A percentile compares a stretch with the other conserved stretches of the same genome.
Evolutionary conservation across 768 basidiomycete genomes (phyloP).

Genomic region (Lentinula boryana): DNA sequence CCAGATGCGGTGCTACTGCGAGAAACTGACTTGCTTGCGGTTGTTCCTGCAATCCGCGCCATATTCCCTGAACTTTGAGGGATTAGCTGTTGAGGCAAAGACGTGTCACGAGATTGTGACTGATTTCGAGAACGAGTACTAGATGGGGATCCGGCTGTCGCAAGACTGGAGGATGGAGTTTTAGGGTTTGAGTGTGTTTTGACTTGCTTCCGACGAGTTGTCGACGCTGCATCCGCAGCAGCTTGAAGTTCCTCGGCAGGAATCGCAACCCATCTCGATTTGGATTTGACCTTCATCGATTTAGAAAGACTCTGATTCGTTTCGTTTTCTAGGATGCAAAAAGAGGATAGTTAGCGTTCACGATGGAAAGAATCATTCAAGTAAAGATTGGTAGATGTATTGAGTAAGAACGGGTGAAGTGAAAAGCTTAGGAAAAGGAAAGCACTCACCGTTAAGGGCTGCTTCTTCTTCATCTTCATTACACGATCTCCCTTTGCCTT

Average conservation of each 20-base stretch:
- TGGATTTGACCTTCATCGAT: background rate
- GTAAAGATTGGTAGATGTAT: background rate
- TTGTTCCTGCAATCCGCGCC: background rate
- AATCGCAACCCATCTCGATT: slow-evolving; percentile 5
- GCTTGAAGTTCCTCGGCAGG: slow-evolving; percentile 3
- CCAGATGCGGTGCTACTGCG: background rate
- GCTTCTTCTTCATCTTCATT: background rate
- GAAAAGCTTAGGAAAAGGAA: too few species aligned
- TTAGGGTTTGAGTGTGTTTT: background rate
- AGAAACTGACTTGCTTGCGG: background rate
- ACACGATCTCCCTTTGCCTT: background rate
- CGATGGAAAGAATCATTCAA: background rate
- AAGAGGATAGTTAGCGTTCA: background rate
- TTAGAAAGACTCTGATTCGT: background rate
- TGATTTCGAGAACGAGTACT: slow-evolving; percentile 2
- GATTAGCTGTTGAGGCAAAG: background rate
- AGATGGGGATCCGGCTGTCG: background rate
- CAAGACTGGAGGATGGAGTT: background rate
- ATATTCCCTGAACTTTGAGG: background rate
- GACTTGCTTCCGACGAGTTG: background rate
- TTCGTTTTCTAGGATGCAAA: background rate
- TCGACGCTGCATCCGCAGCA: slow-evolving; percentile 1
- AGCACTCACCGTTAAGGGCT: background rate
- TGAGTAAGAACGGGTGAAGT: background rate
- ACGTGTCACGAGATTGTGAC: background rate